Base-by-base conservation (phyloP, 805 yeast genomes). In the Tetrapisispora iriomotensis region DNA sequence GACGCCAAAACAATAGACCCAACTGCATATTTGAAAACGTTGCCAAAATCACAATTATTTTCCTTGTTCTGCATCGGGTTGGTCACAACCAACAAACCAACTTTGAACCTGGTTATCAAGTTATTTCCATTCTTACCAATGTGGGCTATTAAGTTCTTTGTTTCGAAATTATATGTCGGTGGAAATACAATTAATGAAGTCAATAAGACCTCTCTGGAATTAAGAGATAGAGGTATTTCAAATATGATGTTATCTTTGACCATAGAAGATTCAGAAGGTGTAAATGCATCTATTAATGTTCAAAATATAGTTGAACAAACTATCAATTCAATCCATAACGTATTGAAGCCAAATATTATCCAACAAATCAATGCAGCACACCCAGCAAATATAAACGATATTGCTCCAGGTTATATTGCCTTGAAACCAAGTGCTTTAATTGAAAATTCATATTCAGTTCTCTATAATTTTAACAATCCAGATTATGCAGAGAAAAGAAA, bases 201-300 rank as follows among this genome's bases (percentile, higher is more conserved):
- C 12, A 67, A 75, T 39, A 58, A 67, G 40, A 82, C 95, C 4
- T 95, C 94, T 38, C 64, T 68, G 40, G 67, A 75, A 42, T 69
- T 88, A 48, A 68, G 75, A 39, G 60, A 71, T 37, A 71, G 94
- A 44, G 94, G 95, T 8, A 82, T 87, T 54, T 76, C 83, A 49
- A 90, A 88, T 67, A 85, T 88, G 94, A 86, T 88, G 95, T 67
- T 88, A n/a, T 81, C 94, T 1, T 75, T 86, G 58, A 85, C 96
- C 13, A 87, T 88, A 38, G 97, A 88, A 63, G 95, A 92, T 40
- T 80, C 96, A 39, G 84, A 84, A 47, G 95, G 95, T 28, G 73
- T 72, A 42, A 71, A 74, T 54, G 27, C 36, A 23, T 67, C 74
- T 60, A 52, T 71, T 30, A 78, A 75, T 59, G 76, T 79, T 27